Evolutionary conservation across 345 rosid species (phyloP).

Genomic region (Eucalyptus paniculata): DNA sequence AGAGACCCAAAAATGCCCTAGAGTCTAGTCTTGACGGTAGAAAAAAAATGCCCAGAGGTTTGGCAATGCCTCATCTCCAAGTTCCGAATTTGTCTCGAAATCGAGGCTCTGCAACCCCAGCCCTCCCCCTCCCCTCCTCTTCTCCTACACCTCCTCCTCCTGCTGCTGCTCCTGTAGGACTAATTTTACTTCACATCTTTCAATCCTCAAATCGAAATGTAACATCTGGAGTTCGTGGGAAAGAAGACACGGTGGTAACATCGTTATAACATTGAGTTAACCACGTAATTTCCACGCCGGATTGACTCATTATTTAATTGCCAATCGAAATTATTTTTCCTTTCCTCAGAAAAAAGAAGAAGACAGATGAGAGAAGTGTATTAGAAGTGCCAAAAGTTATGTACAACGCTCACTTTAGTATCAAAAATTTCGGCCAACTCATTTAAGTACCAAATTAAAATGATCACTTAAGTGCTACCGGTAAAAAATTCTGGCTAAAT

Average conservation of each 20-base stretch:
- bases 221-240: background rate
- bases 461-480: too few relatives aligned
- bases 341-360: background rate
- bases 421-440: too few relatives aligned
- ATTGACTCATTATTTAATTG: background rate
- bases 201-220: background rate
- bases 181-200: background rate
- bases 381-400: too few relatives aligned
- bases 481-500: too few relatives aligned
- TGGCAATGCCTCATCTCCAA: background rate
- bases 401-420: rapidly evolving
- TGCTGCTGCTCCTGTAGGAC: background rate
- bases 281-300: background rate
- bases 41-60: background rate
- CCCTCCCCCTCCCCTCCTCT: too few relatives aligned
- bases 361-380: too few relatives aligned
- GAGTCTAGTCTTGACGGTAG: background rate
- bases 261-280: background rate
- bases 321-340: background rate
- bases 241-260: background rate
- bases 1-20: background rate
- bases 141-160: too few relatives aligned
- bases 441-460: too few relatives aligned
- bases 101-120: background rate
- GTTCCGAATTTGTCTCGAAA: background rate